These are phyloP conservation scores for Stagonosporopsis rhizophila DNA, from an alignment of 2,329 filamentous ascomycete species.

Conservation along the genomic window DNA sequence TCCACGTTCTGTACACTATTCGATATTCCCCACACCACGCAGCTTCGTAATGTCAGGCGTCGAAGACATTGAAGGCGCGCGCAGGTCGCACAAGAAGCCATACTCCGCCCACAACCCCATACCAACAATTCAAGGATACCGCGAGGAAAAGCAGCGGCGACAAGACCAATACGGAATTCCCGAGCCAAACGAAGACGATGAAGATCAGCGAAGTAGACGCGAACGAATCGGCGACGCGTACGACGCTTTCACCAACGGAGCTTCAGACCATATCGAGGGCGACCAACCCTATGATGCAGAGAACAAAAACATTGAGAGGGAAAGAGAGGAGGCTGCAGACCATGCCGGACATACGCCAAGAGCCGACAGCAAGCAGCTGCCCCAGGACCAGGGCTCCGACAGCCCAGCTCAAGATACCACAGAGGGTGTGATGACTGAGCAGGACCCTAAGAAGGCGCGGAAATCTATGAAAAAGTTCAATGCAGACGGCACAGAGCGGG, in stretches of 20 bases:
- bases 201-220: conserved; percentile 41
- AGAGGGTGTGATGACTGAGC: conserved; percentile 45
- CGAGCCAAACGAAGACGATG: conserved; percentile 26
- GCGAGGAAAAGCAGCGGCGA: conserved; percentile 55
- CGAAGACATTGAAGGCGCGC: conserved; percentile 51
- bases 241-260: conserved; percentile 42
- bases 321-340: conserved; percentile 39
- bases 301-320: conserved; percentile 46
- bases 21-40: background rate
- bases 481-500: conserved; percentile 58
- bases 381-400: conserved; percentile 31
- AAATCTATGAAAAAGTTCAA: conserved; percentile 59
- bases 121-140: conserved; percentile 56
- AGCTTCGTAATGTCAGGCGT: conserved; percentile 47
- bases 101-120: conserved; percentile 55
- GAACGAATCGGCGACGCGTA: conserved; percentile 48
- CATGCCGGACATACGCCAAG: conserved; percentile 38
- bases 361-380: conserved; percentile 20
- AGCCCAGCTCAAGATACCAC: conserved; percentile 53
- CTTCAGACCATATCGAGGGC: conserved; percentile 31
- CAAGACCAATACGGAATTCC: conserved; percentile 43
- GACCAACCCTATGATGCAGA: conserved; percentile 42
- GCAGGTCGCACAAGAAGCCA: conserved; percentile 50
- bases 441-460: conserved; percentile 56
- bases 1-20: conserved; percentile 1